Conservation (phyloP, 1,139 yeast species). For the Geotrichum klebahnii region DNA sequence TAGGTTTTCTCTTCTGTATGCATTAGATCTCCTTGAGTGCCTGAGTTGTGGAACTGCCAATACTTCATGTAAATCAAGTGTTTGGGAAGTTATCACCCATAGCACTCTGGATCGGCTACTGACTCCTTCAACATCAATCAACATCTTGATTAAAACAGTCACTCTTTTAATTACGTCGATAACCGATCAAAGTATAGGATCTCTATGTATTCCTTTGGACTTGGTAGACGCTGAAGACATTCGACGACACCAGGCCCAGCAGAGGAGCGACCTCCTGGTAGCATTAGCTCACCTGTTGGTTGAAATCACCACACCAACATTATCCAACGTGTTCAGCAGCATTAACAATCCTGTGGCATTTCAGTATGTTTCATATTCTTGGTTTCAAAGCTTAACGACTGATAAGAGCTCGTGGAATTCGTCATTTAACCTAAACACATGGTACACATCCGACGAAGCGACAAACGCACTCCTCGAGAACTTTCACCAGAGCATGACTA, state of each 20-base stretch:
- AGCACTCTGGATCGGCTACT: not conserved
- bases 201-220: not conserved
- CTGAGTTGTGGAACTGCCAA: not conserved
- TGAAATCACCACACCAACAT: not conserved
- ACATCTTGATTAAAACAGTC: not conserved
- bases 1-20: slow-evolving; percentile 47
- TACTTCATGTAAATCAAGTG: not conserved
- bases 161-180: not conserved
- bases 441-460: not conserved
- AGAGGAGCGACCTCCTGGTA: not conserved
- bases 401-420: not conserved
- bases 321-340: not conserved
- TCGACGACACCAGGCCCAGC: not conserved
- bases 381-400: not conserved
- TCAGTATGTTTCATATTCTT: slow-evolving; percentile 6
- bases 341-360: slow-evolving; percentile 10
- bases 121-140: not conserved
- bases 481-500: not conserved
- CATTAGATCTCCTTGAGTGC: slow-evolving; percentile 54
- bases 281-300: not conserved
- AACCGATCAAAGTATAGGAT: not conserved
- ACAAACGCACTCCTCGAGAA: not conserved
- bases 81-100: not conserved
- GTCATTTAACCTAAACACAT: not conserved
- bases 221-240: not conserved